Evolutionary conservation across 78 protist species (phyloP), one percentile per base, ranked within the genome.

Genomic region (Mantamonas sphyraenae): DNA sequence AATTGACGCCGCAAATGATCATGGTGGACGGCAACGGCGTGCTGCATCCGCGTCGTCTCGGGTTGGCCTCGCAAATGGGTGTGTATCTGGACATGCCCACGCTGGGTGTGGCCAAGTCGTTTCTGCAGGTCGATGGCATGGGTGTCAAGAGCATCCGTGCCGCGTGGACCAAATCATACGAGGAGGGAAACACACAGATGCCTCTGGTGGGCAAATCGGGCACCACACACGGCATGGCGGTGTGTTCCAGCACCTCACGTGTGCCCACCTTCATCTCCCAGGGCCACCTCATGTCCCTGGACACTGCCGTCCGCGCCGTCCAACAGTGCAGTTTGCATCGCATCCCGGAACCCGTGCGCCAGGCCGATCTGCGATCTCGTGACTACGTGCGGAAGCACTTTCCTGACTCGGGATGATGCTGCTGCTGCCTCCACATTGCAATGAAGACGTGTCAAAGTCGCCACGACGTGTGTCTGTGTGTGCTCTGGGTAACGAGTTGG

Each of bases 321-420:
- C 3, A 1, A 16, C 24, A 7, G 2, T 43, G 57, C 47, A 17
- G 50, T 33, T 19, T 0, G 40, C 35, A 59, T 14, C 59, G 81
- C 12, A 4, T 76, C 2, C 82, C 85, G 0, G 85, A 80, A 67
- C 82, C 85, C 4, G 45, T 77, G 9, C 53, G 85, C 2, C 76
- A 69, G 26, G 80, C 84, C n/a, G 84, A 79, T 43, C 28, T 47
- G 61, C 67, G 51, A 10, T 38, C 69, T 2, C 67, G 84, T 38
- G 64, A 34, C 31, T 51, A 51, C 53, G 33, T 77, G 26, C 42
- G 81, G 2, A 5, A 56, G 38, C 35, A 28, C 61, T 4, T 56
- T 5, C 47, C 10, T 10, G 47, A 10, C 47, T n/a, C n/a, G n/a
- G n/a, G n/a, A n/a, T n/a, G n/a, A n/a, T n/a, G n/a, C n/a, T n/a